phyloP scores from a whole-genome alignment of 176 grass and related monocot genomes.

The Eleusine indica region DNA sequence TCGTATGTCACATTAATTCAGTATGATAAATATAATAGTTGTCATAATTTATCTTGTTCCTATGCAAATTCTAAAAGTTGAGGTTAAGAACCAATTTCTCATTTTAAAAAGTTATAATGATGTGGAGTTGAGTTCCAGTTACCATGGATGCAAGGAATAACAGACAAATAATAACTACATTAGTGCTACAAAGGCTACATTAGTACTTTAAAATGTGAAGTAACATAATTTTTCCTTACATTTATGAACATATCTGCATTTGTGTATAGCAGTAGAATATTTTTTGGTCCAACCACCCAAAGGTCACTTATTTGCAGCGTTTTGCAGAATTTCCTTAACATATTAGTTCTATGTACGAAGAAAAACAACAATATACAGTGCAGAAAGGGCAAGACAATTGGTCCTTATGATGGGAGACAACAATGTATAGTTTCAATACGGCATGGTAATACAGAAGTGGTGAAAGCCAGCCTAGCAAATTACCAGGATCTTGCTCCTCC shows the following conservation, averaged over 20 bases:
- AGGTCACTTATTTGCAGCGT: background rate
- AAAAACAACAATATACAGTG: background rate
- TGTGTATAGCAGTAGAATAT: background rate
- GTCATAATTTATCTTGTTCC: background rate
- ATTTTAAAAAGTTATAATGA: conserved; percentile 1
- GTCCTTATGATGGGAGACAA: background rate
- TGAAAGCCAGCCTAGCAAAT: conserved; percentile 1
- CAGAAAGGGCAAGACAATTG: conserved; percentile 17
- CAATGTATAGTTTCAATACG: background rate
- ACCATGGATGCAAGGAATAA: background rate
- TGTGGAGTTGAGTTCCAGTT: background rate
- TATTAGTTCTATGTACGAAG: background rate
- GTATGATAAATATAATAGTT: background rate
- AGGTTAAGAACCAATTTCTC: background rate
- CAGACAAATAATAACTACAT: background rate
- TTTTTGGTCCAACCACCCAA: background rate
- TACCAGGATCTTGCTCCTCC: conserved; percentile 58
- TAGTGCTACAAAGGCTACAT: background rate
- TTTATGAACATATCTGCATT: conserved; percentile 10
- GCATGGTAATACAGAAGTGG: background rate
- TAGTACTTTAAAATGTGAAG: background rate
- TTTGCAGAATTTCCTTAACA: background rate
- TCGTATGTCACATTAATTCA: background rate
- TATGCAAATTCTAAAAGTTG: background rate
- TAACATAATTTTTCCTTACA: conserved; percentile 4